phyloP scores from a whole-genome alignment of 1,284 basidiomycete species.

The Ganoderma lucidum region DNA sequence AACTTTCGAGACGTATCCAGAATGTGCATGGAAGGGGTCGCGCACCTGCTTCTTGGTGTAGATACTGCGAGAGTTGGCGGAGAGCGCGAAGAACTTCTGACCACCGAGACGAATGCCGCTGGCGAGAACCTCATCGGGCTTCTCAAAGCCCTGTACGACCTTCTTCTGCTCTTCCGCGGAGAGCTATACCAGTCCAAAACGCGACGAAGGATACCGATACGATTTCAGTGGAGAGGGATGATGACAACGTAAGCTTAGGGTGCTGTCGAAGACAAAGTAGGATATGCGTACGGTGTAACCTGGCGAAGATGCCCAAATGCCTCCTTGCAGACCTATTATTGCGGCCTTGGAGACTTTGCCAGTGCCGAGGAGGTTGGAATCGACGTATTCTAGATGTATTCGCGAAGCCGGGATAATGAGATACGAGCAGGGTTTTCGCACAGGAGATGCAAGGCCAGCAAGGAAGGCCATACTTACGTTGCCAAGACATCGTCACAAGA shows the following conservation, averaged over 20 bases:
- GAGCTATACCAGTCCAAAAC: conserved; percentile 56
- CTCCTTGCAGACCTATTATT: conserved; percentile 87
- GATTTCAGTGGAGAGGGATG: neutral
- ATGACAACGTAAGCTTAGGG: neutral
- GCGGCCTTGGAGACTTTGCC: conserved; percentile 83
- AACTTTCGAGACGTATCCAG: neutral
- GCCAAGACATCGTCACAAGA: conserved; percentile 45
- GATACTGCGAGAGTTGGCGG: conserved; percentile 66
- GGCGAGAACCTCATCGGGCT: conserved; percentile 55
- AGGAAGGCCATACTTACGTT: conserved; percentile 38
- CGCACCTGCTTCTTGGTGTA: conserved; percentile 87
- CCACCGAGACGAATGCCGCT: conserved; percentile 77
- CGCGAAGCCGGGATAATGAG: conserved; percentile 7
- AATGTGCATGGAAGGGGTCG: neutral
- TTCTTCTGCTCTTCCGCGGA: conserved; percentile 79
- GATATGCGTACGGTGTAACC: conserved; percentile 74
- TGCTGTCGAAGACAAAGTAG: neutral
- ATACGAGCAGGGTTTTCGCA: conserved; percentile 1
- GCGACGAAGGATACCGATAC: neutral
- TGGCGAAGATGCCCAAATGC: conserved; percentile 84
- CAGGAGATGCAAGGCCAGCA: no score
- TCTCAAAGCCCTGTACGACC: conserved; percentile 62
- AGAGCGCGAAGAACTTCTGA: conserved; percentile 84
- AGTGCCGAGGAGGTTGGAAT: conserved; percentile 83
- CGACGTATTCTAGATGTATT: conserved; percentile 78